A percentile compares a stretch with the other conserved stretches of the same genome.
Conservation (phyloP, 441 rosid species). For the Aleurites moluccanus region DNA sequence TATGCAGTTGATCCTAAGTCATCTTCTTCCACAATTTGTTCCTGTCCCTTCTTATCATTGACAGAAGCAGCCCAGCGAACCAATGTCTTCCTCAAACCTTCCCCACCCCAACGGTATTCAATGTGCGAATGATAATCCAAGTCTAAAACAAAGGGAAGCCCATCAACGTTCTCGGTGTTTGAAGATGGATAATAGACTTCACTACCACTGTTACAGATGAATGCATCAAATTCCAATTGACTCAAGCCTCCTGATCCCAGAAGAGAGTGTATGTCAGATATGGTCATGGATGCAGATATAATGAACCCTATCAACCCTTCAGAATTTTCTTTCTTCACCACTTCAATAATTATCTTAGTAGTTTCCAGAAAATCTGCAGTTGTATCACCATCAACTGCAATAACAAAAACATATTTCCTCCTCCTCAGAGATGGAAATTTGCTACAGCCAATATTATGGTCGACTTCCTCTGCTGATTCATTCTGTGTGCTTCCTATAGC, state of each 20-base stretch:
- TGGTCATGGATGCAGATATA: slow-evolving; percentile 74
- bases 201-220: slow-evolving; percentile 89
- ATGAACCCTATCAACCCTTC: slow-evolving; percentile 64
- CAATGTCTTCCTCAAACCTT: slow-evolving; percentile 84
- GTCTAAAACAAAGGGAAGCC: slow-evolving; percentile 58
- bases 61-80: slow-evolving; percentile 75
- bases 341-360: slow-evolving; percentile 52
- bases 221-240: slow-evolving; percentile 75
- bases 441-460: slow-evolving; percentile 36
- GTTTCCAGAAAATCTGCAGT: slow-evolving; percentile 49
- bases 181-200: slow-evolving; percentile 79
- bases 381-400: slow-evolving; percentile 65
- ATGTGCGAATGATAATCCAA: slow-evolving; percentile 79
- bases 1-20: slow-evolving; percentile 49
- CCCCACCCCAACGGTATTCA: slow-evolving; percentile 91
- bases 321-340: slow-evolving; percentile 48
- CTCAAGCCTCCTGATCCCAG: slow-evolving; percentile 62
- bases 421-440: slow-evolving; percentile 60
- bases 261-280: slow-evolving; percentile 67
- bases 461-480: slow-evolving; percentile 43
- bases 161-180: slow-evolving; percentile 48
- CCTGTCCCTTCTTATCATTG: slow-evolving; percentile 48
- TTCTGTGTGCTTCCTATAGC: slow-evolving; percentile 37
- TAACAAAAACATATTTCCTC: slow-evolving; percentile 67
- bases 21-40: slow-evolving; percentile 52